Percentiles rank a stretch among this genome's conserved stretches.
Evolutionary conservation across 2,329 filamentous ascomycete genomes (phyloP).

Genomic region (Aspergillus luchuensis): DNA sequence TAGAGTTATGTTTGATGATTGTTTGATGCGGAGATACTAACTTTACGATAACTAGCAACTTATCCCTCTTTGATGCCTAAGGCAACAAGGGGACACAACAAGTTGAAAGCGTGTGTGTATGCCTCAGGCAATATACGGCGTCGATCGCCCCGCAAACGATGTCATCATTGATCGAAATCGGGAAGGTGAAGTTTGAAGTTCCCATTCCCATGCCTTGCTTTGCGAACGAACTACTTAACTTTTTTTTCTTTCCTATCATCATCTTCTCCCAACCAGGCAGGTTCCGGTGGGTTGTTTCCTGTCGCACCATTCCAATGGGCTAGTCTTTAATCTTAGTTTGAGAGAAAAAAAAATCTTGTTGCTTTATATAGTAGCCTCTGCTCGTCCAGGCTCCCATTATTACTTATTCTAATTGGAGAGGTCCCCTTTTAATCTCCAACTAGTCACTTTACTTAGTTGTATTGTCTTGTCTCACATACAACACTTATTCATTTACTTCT

Average conservation of each 20-base stretch:
- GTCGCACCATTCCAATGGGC: too few relatives aligned
- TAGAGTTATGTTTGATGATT: neutral
- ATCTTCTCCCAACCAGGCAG: constrained; percentile 4
- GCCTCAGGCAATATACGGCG: constrained; percentile 18
- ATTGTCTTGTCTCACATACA: too few relatives aligned
- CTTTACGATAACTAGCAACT: neutral
- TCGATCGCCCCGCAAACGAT: constrained; percentile 22
- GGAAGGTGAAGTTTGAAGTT: neutral
- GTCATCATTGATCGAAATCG: constrained; percentile 23
- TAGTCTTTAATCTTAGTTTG: too few relatives aligned
- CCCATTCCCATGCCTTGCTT: neutral
- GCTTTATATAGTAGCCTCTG: too few relatives aligned
- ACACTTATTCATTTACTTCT: too few relatives aligned
- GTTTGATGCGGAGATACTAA: constrained; percentile 5
- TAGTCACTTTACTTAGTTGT: too few relatives aligned
- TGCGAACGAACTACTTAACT: neutral
- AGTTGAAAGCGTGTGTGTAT: neutral
- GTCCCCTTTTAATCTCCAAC: too few relatives aligned
- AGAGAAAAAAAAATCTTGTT: too few relatives aligned
- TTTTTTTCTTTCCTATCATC: neutral
- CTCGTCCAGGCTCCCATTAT: neutral
- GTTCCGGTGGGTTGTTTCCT: neutral
- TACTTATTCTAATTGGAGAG: neutral
- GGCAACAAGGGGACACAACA: neutral
- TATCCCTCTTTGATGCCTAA: neutral